phyloP scores from a whole-genome alignment of 352 stramenopile species.

The Pythium sukuiense region DNA sequence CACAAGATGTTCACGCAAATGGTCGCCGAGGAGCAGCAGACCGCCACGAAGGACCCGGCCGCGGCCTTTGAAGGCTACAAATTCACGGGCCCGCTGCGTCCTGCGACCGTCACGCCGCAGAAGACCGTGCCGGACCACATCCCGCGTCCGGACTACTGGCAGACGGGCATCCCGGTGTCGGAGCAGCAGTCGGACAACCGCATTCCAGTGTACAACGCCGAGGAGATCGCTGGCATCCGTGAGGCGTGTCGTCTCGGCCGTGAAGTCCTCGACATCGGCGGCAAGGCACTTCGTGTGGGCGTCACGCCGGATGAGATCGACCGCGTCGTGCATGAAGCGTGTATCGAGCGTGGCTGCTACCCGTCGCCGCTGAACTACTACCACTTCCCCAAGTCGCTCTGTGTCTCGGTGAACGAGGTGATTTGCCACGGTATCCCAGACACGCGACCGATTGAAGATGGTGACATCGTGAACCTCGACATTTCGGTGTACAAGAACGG shows the following conservation, averaged over 20 bases:
- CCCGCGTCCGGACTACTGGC: conserved; percentile 89
- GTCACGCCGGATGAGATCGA: conserved; percentile 98
- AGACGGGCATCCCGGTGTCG: conserved; percentile 71
- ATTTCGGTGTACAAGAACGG: conserved; percentile 97
- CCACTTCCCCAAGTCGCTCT: conserved; percentile 96
- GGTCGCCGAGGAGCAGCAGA: conserved; percentile 42
- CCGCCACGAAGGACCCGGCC: conserved; percentile 25
- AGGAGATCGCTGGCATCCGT: conserved; percentile 95
- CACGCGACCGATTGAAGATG: conserved; percentile 91
- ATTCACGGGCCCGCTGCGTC: conserved; percentile 87
- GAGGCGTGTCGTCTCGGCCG: conserved; percentile 84
- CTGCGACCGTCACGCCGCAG: conserved; percentile 76
- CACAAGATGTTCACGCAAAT: conserved; percentile 95
- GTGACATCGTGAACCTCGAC: conserved; percentile 99
- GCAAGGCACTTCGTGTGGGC: conserved; percentile 81
- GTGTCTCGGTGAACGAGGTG: conserved; percentile 93
- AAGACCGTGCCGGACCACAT: conserved; percentile 79
- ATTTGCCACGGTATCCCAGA: conserved; percentile 98
- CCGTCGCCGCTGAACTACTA: conserved; percentile 98
- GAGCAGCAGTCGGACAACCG: conserved; percentile 65
- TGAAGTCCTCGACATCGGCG: conserved; percentile 96
- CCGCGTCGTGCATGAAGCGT: conserved; percentile 93
- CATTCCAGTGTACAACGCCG: conserved; percentile 93
- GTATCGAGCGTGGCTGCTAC: conserved; percentile 92
- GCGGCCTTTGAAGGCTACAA: conserved; percentile 62